Conservation (phyloP, 345 rosid genomes). For the Trapa incisa region DNA sequence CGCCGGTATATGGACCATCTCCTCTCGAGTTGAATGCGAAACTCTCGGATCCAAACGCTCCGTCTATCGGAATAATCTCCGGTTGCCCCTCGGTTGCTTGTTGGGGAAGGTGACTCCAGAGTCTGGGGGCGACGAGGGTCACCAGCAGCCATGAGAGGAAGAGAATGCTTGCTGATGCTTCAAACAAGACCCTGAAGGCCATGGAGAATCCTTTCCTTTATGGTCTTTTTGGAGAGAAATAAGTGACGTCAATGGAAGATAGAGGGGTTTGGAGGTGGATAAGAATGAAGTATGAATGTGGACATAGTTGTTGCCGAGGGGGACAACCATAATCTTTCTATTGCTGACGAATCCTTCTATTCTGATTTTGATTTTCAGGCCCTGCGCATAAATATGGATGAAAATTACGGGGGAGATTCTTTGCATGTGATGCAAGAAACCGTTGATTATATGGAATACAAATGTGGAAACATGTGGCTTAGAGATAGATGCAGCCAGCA, state of each 20-base stretch:
- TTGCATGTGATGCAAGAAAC: too few relatives aligned
- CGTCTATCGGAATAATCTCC: conserved; percentile 10
- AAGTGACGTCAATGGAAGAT: background rate
- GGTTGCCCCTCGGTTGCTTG: background rate
- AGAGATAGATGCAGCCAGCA: too few relatives aligned
- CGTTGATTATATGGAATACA: too few relatives aligned
- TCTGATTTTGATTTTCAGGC: too few relatives aligned
- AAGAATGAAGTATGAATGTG: too few relatives aligned
- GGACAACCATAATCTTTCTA: too few relatives aligned
- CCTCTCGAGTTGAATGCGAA: conserved; percentile 30
- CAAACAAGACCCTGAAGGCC: background rate
- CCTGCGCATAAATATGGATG: too few relatives aligned
- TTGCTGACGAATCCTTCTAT: too few relatives aligned
- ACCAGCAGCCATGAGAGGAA: background rate
- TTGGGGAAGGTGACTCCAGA: background rate
- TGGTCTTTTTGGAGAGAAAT: background rate
- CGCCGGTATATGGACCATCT: conserved; percentile 34
- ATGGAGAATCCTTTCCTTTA: background rate
- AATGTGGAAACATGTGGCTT: too few relatives aligned
- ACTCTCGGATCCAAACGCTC: conserved; percentile 43
- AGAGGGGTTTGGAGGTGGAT: too few relatives aligned
- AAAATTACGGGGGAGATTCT: too few relatives aligned
- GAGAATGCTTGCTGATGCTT: background rate
- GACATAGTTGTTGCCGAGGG: too few relatives aligned
- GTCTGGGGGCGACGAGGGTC: background rate